Conservation (phyloP, 2,329 filamentous ascomycete genomes). For the Penicillium brevicompactum region DNA sequence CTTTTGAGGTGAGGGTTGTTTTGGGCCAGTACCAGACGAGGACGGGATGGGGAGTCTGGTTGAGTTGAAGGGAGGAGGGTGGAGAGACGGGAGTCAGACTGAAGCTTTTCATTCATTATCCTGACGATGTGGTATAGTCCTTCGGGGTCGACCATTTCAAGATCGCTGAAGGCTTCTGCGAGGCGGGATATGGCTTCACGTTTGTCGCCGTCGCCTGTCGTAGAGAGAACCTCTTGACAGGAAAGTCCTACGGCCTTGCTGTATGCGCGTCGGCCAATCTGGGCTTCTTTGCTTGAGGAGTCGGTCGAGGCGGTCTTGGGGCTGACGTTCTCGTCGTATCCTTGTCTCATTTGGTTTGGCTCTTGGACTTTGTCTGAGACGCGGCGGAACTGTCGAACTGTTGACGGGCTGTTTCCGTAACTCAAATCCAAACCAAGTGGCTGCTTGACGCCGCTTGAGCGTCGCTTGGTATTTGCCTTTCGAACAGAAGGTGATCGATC, state of each 20-base stretch:
- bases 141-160: constrained; percentile 88
- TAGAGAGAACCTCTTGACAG: constrained; percentile 83
- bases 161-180: constrained; percentile 79
- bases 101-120: constrained; percentile 72
- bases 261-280: constrained; percentile 80
- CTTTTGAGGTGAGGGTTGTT: constrained; percentile 84
- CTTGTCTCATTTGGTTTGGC: constrained; percentile 25
- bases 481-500: constrained; percentile 45
- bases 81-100: constrained; percentile 48
- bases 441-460: constrained; percentile 63
- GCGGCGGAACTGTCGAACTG: constrained; percentile 85
- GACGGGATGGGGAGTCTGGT: constrained; percentile 48
- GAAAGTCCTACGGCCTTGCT: constrained; percentile 78
- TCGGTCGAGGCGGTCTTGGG: constrained; percentile 39
- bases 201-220: constrained; percentile 70
- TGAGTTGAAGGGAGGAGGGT: constrained; percentile 38
- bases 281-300: constrained; percentile 70
- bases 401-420: constrained; percentile 91
- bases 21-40: constrained; percentile 74
- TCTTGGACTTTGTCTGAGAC: constrained; percentile 67
- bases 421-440: constrained; percentile 87
- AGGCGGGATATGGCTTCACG: constrained; percentile 81
- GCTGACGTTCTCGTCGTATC: constrained; percentile 43
- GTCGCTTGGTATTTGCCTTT: constrained; percentile 43
- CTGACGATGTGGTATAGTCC: constrained; percentile 84